Base-by-base conservation (phyloP, 768 basidiomycete species). In the Phylloporus rhodoxanthus region DNA sequence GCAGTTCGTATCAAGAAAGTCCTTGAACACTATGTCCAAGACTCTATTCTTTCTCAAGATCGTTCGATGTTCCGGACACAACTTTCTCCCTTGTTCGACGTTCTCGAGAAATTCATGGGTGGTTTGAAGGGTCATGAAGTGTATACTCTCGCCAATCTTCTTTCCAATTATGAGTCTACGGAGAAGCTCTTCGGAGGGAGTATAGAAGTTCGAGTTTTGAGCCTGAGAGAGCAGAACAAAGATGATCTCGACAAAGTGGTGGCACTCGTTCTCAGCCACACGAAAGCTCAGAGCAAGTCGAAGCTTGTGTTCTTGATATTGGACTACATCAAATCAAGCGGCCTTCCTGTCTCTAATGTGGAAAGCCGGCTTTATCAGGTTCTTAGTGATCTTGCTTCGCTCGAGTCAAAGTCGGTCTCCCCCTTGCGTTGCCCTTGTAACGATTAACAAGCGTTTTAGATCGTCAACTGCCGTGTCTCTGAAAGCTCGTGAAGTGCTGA, bases 401-500 rank as follows among this genome's bases (percentile, higher is more conserved):
- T 98, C 30, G 95, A 98, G 70, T 85, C 90, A 42, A 88, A 92
- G 86, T 88, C 61, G 30, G 84, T 72, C 17, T 6, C 17, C 17
- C 2, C 43, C 32, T 15, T 5, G 13, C 42, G 28, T 21, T 39
- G 28, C 47, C 26, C 41, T 25, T 41, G 17, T 0, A 15, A 36
- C 20, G 32, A 28, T 29, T 64, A 19, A 62, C 2, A n/a, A 5
- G 3, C 50, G 25, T 48, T 32, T 39, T 57, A 90, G 87, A 62
- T 91, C 91, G 6, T 95, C 94, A n/a, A 89, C 83, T 26, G 76
- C 85, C 48, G 94, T 98, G 30, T 80, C 94, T 3, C 71, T 99
- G 55, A 97, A 95, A 70, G 96, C 96, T 36, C 88, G 96, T 40
- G 96, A 99, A 72, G 96, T 96, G 7, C 78, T 98, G 41, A 98